phyloP scores from a whole-genome alignment of 371 early-diverging fungal species.

The Globomyces sp. region DNA sequence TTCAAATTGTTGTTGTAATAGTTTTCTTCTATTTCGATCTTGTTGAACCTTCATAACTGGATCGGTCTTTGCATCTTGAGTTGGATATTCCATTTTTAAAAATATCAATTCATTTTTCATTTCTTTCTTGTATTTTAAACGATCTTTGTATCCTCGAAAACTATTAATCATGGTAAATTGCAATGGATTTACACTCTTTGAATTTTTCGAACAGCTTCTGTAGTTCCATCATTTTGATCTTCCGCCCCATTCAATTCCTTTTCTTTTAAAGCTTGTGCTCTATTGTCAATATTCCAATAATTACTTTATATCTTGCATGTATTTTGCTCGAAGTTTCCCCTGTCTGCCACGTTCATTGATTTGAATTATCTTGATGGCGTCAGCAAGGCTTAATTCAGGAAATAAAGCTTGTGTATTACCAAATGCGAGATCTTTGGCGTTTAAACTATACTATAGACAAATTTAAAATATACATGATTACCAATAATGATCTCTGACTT shows the following conservation, averaged over 20 bases:
- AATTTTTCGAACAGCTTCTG: conserved; percentile 45
- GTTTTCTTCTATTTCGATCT: conserved; percentile 46
- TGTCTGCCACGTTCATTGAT: conserved; percentile 55
- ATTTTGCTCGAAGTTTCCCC: conserved; percentile 53
- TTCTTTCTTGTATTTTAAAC: conserved; percentile 30
- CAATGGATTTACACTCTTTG: conserved; percentile 33
- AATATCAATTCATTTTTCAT: conserved; percentile 47
- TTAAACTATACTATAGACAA: conserved; percentile 33
- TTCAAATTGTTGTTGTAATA: conserved; percentile 51
- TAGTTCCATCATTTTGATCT: conserved; percentile 48
- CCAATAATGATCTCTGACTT: conserved; percentile 30
- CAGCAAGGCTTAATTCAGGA: conserved; percentile 38
- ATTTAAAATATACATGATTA: not conserved
- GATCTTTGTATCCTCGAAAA: conserved; percentile 46
- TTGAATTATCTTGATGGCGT: conserved; percentile 52
- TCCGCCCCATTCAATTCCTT: conserved; percentile 47
- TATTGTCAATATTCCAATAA: not conserved
- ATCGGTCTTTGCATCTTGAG: conserved; percentile 29
- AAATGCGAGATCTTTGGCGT: conserved; percentile 38
- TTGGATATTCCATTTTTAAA: conserved; percentile 35
- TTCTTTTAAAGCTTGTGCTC: conserved; percentile 47
- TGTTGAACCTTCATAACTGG: conserved; percentile 34
- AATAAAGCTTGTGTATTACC: conserved; percentile 38
- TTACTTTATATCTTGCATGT: conserved; percentile 55
- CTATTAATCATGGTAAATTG: conserved; percentile 30